phyloP scores from a whole-genome alignment of 2,329 filamentous ascomycete species.

The Ceratocystis cacaofunesta region DNA sequence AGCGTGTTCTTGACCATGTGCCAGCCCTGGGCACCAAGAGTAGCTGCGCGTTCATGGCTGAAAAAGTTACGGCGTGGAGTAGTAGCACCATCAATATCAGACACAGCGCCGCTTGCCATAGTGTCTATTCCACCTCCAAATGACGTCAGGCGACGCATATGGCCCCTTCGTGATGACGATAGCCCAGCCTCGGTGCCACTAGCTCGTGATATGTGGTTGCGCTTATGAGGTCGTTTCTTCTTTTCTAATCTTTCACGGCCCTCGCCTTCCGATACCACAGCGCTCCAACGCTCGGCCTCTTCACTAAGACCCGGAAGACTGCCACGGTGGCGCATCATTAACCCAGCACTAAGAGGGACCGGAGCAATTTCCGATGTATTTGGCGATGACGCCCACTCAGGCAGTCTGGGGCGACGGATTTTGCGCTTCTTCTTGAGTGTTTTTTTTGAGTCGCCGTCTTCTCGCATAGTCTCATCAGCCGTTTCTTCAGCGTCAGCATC shows the following conservation, averaged over 20 bases:
- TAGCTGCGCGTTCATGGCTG: conserved; percentile 52
- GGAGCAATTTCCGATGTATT: conserved; percentile 32
- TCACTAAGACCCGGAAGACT: conserved; percentile 49
- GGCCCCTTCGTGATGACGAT: conserved; percentile 28
- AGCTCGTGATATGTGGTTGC: conserved; percentile 17
- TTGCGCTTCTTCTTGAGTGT: conserved; percentile 50
- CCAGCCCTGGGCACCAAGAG: conserved; percentile 73
- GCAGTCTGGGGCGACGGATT: conserved; percentile 40
- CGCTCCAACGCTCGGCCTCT: conserved; percentile 37
- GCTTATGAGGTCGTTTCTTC: conserved; percentile 12
- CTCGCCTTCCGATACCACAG: conserved; percentile 54
- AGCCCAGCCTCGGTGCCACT: conserved; percentile 13
- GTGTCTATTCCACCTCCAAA: conserved; percentile 38
- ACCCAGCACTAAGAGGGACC: conserved; percentile 24
- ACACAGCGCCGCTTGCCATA: conserved; percentile 30
- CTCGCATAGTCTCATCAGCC: conserved; percentile 39
- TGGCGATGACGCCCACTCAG: conserved; percentile 45
- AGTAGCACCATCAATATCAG: conserved; percentile 43
- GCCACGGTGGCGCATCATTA: conserved; percentile 46
- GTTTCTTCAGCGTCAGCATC: conserved; percentile 77
- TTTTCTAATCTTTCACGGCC: conserved; percentile 47
- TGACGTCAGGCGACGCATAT: conserved; percentile 51
- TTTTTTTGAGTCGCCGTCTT: conserved; percentile 39
- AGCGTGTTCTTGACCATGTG: conserved; percentile 81
- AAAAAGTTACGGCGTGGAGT: conserved; percentile 42